Evolutionary conservation across 768 basidiomycete species (phyloP).

Genomic region (Guyanaporus albipodus): DNA sequence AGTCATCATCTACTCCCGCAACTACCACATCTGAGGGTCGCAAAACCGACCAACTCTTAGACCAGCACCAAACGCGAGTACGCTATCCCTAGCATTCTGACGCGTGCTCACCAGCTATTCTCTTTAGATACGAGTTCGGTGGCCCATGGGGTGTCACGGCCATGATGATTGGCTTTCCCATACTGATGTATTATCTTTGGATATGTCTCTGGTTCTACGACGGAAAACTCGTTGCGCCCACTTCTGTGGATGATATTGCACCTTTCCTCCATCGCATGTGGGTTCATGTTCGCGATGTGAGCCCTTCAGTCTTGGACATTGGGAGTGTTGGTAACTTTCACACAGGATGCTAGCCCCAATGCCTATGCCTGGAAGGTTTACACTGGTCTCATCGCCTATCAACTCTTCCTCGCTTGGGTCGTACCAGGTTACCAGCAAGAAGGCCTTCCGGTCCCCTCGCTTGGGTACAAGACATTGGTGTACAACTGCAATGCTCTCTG

Average conservation of each 20-base stretch:
- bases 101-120: constrained; percentile 1
- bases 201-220: constrained; percentile 96
- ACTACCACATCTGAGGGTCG: constrained; percentile 65
- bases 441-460: constrained; percentile 93
- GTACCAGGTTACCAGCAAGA: constrained; percentile 93
- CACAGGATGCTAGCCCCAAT: constrained; percentile 88
- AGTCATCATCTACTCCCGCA: constrained; percentile 17
- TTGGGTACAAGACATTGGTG: constrained; percentile 86
- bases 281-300: constrained; percentile 75
- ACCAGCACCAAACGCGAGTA: constrained; percentile 60
- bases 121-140: constrained; percentile 86
- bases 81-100: not conserved
- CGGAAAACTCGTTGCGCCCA: constrained; percentile 70
- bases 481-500: constrained; percentile 96
- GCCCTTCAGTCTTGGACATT: constrained; percentile 18
- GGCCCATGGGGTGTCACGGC: constrained; percentile 87
- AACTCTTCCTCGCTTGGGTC: constrained; percentile 85
- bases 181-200: constrained; percentile 99
- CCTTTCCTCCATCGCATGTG: constrained; percentile 85
- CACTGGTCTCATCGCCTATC: constrained; percentile 80
- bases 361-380: constrained; percentile 88
- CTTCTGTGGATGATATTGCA: constrained; percentile 60
- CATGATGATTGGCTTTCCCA: constrained; percentile 93
- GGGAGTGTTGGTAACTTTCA: not conserved
- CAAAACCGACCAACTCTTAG: constrained; percentile 68